Percentiles rank a stretch among this genome's conserved stretches.
These are phyloP conservation scores for Bryum argenteum DNA, from an alignment of 225 moss, liverwort and hornwort genomes.

Conservation along the genomic window DNA sequence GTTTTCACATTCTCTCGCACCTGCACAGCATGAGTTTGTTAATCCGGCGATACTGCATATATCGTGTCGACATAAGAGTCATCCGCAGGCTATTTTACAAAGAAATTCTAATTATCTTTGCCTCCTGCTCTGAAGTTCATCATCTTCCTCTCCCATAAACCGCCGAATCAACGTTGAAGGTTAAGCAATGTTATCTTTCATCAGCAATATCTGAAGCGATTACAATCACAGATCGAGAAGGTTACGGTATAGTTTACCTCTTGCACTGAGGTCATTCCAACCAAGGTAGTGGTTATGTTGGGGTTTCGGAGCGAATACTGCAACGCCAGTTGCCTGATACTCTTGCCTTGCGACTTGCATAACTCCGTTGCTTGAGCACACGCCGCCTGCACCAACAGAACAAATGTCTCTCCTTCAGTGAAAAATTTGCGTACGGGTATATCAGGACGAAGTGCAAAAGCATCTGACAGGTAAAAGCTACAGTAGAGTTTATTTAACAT, in stretches of 20 bases:
- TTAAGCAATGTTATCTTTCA: neutral
- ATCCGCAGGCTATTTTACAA: too few species aligned
- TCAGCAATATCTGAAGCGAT: too few species aligned
- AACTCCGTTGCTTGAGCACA: constrained; percentile 49
- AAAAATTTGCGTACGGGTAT: too few species aligned
- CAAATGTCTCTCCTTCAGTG: too few species aligned
- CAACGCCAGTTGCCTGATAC: constrained; percentile 70
- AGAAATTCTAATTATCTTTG: too few species aligned
- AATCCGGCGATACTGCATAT: too few species aligned
- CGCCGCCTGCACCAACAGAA: constrained; percentile 20
- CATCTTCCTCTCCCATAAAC: neutral
- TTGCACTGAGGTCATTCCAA: constrained; percentile 69
- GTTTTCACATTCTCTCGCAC: constrained; percentile 70
- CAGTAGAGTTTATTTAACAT: too few species aligned
- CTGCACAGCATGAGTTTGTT: constrained; percentile 32
- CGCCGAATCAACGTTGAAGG: too few species aligned
- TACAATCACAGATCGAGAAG: neutral
- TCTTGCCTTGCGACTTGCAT: constrained; percentile 66
- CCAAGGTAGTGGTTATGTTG: constrained; percentile 67
- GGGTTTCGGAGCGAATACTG: constrained; percentile 69
- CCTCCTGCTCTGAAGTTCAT: too few species aligned
- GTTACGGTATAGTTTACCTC: constrained; percentile 40
- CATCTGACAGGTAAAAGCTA: too few species aligned
- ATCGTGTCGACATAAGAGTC: too few species aligned
- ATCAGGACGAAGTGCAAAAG: too few species aligned